These are phyloP conservation scores for Amborella trichopoda DNA, from an alignment of 164 flowering plant genomes.

Conservation along the genomic window DNA sequence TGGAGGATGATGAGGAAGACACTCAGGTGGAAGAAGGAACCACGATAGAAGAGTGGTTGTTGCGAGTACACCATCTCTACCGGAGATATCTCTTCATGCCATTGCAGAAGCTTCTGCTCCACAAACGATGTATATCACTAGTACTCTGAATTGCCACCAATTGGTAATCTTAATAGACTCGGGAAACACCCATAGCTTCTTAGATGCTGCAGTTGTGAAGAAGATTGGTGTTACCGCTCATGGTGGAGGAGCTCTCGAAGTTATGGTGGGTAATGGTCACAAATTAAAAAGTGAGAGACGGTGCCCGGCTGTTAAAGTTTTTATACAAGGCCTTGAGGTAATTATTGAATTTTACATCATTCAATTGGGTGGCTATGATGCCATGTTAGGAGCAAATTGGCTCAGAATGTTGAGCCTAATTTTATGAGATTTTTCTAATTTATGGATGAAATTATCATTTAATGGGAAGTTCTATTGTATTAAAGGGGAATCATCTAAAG, in stretches of 20 bases:
- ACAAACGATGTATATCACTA: neutral
- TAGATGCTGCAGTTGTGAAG: neutral
- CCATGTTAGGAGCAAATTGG: constrained; percentile 4
- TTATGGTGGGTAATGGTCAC: constrained; percentile 2
- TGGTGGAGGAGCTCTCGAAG: neutral
- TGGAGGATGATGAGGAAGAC: neutral
- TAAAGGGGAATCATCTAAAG: neutral
- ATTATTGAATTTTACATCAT: neutral
- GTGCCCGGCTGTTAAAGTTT: neutral
- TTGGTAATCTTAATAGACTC: constrained; percentile 1
- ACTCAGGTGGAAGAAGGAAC: neutral
- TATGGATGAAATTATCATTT: neutral
- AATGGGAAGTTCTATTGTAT: neutral
- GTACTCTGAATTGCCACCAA: neutral
- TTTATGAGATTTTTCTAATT: constrained; percentile 4
- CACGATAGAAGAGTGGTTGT: neutral
- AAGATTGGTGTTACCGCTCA: neutral
- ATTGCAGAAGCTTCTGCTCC: neutral
- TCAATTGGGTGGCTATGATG: neutral
- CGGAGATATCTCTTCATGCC: neutral
- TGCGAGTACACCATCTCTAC: neutral
- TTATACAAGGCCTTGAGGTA: neutral
- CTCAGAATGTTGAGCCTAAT: neutral
- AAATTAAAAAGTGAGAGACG: neutral
- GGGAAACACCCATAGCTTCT: neutral